Evolutionary conservation across 257 asterid genomes (phyloP).

Genomic region (Jasminum sambac): DNA sequence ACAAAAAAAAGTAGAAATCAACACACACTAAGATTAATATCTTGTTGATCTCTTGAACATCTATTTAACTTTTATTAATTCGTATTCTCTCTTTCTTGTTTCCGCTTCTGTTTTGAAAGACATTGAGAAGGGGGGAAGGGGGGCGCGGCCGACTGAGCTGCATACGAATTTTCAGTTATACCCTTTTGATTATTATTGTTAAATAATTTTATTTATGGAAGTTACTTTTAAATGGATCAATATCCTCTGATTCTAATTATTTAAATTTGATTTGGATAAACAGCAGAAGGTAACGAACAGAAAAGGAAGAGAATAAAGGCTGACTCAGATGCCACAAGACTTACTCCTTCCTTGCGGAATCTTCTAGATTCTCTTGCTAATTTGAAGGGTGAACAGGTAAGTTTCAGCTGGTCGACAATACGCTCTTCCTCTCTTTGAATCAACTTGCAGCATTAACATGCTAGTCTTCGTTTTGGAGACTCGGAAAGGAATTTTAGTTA

Average conservation of each 20-base stretch:
- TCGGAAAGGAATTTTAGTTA: not conserved
- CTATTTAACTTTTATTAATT: not conserved
- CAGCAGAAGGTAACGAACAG: constrained; percentile 83
- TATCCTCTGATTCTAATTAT: constrained; percentile 19
- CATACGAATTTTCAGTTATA: constrained; percentile 9
- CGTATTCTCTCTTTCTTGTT: not conserved
- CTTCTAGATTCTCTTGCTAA: constrained; percentile 76
- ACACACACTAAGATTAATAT: too few species aligned
- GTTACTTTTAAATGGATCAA: not conserved
- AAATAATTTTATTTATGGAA: not conserved
- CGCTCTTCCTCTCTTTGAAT: constrained; percentile 1
- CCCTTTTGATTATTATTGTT: too few species aligned
- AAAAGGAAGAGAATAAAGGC: constrained; percentile 80
- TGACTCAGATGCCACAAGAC: constrained; percentile 69
- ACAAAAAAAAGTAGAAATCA: too few species aligned
- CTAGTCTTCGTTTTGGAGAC: constrained; percentile 6
- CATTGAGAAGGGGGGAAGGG: too few species aligned
- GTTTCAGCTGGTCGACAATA: constrained; percentile 18
- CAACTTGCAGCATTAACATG: constrained; percentile 3
- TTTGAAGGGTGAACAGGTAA: constrained; percentile 96
- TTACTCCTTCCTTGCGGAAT: constrained; percentile 63
- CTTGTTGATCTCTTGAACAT: constrained; percentile 1
- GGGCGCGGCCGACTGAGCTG: constrained; percentile 4
- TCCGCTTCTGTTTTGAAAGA: not conserved
- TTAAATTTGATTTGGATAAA: constrained; percentile 26